Evolutionary conservation across 2,329 filamentous ascomycete species (phyloP).

Genomic region (Pleoardoris graminearum): DNA sequence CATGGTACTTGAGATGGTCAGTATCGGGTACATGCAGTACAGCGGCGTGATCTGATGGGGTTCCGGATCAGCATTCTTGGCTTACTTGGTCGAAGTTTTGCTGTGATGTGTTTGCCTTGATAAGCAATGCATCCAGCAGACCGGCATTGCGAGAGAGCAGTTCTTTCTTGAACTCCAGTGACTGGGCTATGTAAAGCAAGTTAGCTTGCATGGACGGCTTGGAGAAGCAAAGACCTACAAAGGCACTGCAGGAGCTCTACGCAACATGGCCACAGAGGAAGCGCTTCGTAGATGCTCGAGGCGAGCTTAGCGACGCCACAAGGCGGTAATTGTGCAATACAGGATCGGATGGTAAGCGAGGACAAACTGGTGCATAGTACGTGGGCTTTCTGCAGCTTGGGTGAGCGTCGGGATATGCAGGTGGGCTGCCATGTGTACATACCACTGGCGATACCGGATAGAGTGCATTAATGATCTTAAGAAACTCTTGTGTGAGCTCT

Average conservation of each 20-base stretch:
- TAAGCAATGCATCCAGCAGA: constrained; percentile 39
- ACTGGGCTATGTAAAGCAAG: constrained; percentile 29
- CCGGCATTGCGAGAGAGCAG: constrained; percentile 35
- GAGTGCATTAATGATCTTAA: too few relatives aligned
- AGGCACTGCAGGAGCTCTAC: constrained; percentile 55
- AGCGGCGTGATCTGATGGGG: neutral
- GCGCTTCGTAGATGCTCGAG: constrained; percentile 50
- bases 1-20: constrained; percentile 27
- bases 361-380: constrained; percentile 42
- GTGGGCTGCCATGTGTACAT: too few relatives aligned
- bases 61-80: neutral
- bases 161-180: constrained; percentile 35
- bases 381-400: constrained; percentile 40
- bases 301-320: constrained; percentile 54
- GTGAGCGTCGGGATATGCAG: too few relatives aligned
- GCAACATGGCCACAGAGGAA: constrained; percentile 57
- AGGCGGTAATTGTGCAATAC: constrained; percentile 51
- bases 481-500: too few relatives aligned
- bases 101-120: constrained; percentile 36
- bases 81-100: constrained; percentile 37
- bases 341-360: constrained; percentile 46
- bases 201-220: constrained; percentile 17
- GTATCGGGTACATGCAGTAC: neutral
- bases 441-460: too few relatives aligned
- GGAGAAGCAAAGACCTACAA: constrained; percentile 40